Evolutionary conservation across 768 basidiomycete species (phyloP), one percentile per base, ranked within the genome.

Genomic region (Candolleomyces aberdarensis): DNA sequence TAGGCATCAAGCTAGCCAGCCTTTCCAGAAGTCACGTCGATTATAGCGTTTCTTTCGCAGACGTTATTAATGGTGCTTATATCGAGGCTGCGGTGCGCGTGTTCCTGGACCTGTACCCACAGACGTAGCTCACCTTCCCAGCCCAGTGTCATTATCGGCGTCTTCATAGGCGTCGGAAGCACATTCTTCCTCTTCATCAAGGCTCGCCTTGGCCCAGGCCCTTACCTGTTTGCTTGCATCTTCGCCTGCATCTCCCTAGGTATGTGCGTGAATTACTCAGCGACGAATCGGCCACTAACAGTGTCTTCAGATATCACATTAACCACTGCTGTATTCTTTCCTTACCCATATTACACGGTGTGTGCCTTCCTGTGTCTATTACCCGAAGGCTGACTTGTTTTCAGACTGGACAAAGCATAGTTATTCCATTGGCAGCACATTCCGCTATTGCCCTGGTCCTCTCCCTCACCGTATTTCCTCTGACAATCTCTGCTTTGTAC

Each of bases 161-260:
- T 85, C 29, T 92, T 89, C 64, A 72, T 92, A 8, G 88, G 87
- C 67, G 26, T 86, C 3, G 88, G 87, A 4, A 83, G 77, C 58
- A 73, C 75, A 0, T 73, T 84, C 61, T 79, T 90, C 58, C 66
- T 88, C 19, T 91, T 81, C 67, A 65, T 89, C 56, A 86, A 80
- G 66, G 85, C 84, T 0, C 75, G 82, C 22, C 67, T 80, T 63
- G 85, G 87, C 2, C 87, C 87, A 0, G 85, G 88, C 0, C 88
- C 88, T 0, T 86, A 85, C 65, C 68, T 82, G 0, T 77, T 85
- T 58, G 80, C 86, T 0, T 75, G 71, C 20, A 69, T 89, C 10
- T 79, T 91, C 31, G 82, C 76, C 10, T 89, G 86, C 68, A 80
- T 91, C 41, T 79, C 80, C 64, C 57, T 88, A 7, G 85, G 87